Percentiles rank a stretch among this genome's conserved stretches.
Conservation (phyloP, 1,139 yeast genomes). For the Scheffersomyces insectosa region DNA sequence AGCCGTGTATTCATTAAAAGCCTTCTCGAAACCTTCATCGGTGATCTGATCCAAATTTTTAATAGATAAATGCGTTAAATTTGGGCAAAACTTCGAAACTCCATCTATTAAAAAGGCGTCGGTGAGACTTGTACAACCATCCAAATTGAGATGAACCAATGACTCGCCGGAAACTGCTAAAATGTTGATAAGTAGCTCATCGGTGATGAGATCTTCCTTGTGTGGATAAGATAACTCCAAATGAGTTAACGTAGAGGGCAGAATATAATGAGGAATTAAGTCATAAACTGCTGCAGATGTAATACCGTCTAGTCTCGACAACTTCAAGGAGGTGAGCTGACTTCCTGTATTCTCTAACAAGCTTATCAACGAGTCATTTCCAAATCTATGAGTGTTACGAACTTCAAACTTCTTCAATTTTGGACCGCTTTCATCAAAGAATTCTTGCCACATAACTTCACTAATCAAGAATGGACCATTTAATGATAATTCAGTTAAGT, state of each 20-base stretch:
- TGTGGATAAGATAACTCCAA: conserved; percentile 73
- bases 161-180: conserved; percentile 64
- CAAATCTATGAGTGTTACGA: conserved; percentile 81
- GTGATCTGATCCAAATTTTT: conserved; percentile 60
- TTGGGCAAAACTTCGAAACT: conserved; percentile 56
- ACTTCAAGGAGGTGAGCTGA: conserved; percentile 44
- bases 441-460: conserved; percentile 72
- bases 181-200: conserved; percentile 66
- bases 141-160: conserved; percentile 57
- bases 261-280: conserved; percentile 62
- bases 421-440: conserved; percentile 50
- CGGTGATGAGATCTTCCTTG: conserved; percentile 66
- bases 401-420: conserved; percentile 52
- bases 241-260: conserved; percentile 44
- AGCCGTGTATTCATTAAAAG: conserved; percentile 52
- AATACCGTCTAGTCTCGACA: conserved; percentile 75
- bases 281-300: conserved; percentile 58
- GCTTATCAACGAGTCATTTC: conserved; percentile 62
- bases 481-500: conserved; percentile 54
- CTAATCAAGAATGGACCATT: conserved; percentile 90
- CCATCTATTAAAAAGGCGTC: conserved; percentile 64
- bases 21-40: conserved; percentile 58
- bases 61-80: conserved; percentile 55
- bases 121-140: conserved; percentile 73
- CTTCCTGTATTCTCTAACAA: conserved; percentile 65